Evolutionary conservation across 495 filamentous ascomycete genomes (phyloP).

Genomic region (Hypoxylon fragiforme): DNA sequence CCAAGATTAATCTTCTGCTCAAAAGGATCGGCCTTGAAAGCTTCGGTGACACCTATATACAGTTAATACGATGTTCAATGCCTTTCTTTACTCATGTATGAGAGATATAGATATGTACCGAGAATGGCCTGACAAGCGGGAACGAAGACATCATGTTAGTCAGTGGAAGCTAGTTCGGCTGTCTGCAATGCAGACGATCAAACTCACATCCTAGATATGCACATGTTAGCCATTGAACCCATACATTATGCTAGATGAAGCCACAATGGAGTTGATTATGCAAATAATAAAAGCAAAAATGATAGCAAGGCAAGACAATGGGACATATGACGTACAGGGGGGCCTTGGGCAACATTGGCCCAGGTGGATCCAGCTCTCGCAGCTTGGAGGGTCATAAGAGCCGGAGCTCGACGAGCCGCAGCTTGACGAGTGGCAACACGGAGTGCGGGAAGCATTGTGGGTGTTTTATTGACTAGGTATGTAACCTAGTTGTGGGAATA

Average conservation of each 20-base stretch:
- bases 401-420: slow-evolving; percentile 38
- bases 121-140: slow-evolving; percentile 67
- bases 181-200: slow-evolving; percentile 1
- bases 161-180: not conserved
- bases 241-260: too few species aligned
- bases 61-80: slow-evolving; percentile 8
- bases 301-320: not conserved
- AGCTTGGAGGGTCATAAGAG: slow-evolving; percentile 52
- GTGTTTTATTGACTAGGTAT: not conserved
- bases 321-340: slow-evolving; percentile 76
- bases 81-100: slow-evolving; percentile 1
- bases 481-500: not conserved
- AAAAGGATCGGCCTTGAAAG: slow-evolving; percentile 94
- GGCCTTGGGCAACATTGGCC: slow-evolving; percentile 88
- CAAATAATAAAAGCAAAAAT: too few species aligned
- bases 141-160: slow-evolving; percentile 18
- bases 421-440: slow-evolving; percentile 38
- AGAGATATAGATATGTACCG: slow-evolving; percentile 54
- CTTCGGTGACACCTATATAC: slow-evolving; percentile 85
- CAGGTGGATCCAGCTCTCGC: slow-evolving; percentile 78
- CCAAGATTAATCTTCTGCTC: slow-evolving; percentile 96
- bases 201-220: slow-evolving; percentile 62
- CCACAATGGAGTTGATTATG: too few species aligned
- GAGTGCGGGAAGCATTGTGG: slow-evolving; percentile 38
- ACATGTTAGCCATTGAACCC: slow-evolving; percentile 7